phyloP scores from a whole-genome alignment of 164 flowering plant genomes.

The Aristolochia californica region DNA sequence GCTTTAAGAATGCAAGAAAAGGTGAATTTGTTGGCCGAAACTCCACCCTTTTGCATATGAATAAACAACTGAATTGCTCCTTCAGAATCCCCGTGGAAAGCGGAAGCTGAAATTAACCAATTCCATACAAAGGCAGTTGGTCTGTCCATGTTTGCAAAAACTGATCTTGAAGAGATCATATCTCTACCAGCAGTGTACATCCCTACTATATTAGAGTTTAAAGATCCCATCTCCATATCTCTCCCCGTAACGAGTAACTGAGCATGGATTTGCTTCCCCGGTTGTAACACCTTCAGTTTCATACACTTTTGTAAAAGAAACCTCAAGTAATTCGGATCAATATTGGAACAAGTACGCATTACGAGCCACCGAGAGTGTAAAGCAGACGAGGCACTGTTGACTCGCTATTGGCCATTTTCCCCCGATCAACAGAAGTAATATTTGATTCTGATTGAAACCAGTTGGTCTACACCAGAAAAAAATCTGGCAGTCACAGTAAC shows the following conservation, averaged over 20 bases:
- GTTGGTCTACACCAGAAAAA: too few relatives aligned
- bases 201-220: conserved; percentile 44
- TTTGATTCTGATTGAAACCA: too few relatives aligned
- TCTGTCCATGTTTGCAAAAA: conserved; percentile 11
- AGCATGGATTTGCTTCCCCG: conserved; percentile 58
- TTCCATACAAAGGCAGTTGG: conserved; percentile 22
- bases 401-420: too few relatives aligned
- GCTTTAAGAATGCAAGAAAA: conserved; percentile 41
- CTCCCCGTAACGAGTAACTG: conserved; percentile 19
- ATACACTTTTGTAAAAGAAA: conserved; percentile 14
- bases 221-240: conserved; percentile 11
- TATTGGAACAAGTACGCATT: too few relatives aligned
- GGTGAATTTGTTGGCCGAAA: conserved; percentile 42
- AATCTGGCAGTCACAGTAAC: too few relatives aligned
- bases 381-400: too few relatives aligned
- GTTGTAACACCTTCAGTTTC: conserved; percentile 27
- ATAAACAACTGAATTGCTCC: conserved; percentile 23
- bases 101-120: conserved; percentile 23
- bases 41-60: conserved; percentile 23
- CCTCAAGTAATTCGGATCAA: background rate
- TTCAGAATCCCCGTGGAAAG: conserved; percentile 17
- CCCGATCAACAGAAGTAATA: too few relatives aligned
- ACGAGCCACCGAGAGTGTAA: too few relatives aligned
- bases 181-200: conserved; percentile 58
- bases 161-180: conserved; percentile 19